phyloP scores from a whole-genome alignment of 2,329 filamentous ascomycete species.

The Cercospora citrullina region DNA sequence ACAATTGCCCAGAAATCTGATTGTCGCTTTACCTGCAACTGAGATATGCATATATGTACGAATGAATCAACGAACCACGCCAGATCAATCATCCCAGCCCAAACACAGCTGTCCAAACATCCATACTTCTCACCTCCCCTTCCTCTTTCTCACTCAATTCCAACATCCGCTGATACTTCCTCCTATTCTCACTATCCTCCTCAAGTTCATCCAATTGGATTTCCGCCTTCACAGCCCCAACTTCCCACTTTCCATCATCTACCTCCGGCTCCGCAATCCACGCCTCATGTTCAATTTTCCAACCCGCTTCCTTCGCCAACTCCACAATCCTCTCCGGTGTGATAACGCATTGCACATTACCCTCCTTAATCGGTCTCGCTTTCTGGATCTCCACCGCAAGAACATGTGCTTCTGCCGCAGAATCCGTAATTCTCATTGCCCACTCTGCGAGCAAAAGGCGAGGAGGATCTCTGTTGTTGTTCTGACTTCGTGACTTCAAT shows the following conservation, averaged over 20 bases:
- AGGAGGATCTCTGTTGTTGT: neutral
- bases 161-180: neutral
- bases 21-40: neutral
- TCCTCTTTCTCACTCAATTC: neutral
- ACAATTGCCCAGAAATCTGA: neutral
- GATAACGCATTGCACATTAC: slow-evolving; percentile 53
- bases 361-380: slow-evolving; percentile 40
- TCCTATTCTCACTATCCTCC: neutral
- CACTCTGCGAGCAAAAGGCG: slow-evolving; percentile 19
- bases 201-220: neutral
- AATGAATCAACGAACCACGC: neutral
- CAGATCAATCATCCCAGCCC: neutral
- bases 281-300: slow-evolving; percentile 41
- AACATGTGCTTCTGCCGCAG: slow-evolving; percentile 50
- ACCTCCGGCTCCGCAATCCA: slow-evolving; percentile 42
- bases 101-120: slow-evolving; percentile 28
- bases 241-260: slow-evolving; percentile 53
- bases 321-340: slow-evolving; percentile 45
- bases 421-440: slow-evolving; percentile 1
- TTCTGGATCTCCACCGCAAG: slow-evolving; percentile 54
- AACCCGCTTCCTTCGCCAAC: slow-evolving; percentile 42
- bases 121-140: slow-evolving; percentile 19
- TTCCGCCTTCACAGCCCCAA: slow-evolving; percentile 33
- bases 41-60: neutral
- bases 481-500: neutral